These are phyloP conservation scores for Trichosporon asahii DNA, from an alignment of 1,284 basidiomycete species.

Conservation along the genomic window DNA sequence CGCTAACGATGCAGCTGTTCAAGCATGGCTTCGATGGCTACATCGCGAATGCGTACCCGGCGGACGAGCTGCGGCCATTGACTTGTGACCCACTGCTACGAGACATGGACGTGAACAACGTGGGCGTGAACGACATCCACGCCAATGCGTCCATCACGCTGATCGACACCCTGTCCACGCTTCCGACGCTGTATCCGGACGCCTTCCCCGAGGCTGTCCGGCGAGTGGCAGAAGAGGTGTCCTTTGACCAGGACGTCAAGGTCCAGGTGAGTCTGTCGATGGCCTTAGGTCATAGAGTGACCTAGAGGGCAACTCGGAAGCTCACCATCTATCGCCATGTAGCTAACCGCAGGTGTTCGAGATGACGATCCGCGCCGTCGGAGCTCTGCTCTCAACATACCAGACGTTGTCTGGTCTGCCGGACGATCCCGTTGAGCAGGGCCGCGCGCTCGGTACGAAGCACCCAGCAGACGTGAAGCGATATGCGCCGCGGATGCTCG, in stretches of 20 bases:
- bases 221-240: slow-evolving; percentile 30
- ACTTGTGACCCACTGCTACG: slow-evolving; percentile 61
- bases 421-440: slow-evolving; percentile 41
- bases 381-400: slow-evolving; percentile 80
- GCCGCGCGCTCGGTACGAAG: slow-evolving; percentile 24
- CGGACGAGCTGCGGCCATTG: slow-evolving; percentile 73
- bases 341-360: slow-evolving; percentile 38
- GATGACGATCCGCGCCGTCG: slow-evolving; percentile 82
- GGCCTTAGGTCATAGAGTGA: too few relatives aligned
- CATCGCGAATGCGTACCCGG: slow-evolving; percentile 50
- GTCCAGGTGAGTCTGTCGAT: slow-evolving; percentile 55
- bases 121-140: slow-evolving; percentile 67
- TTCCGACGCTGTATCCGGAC: slow-evolving; percentile 41
- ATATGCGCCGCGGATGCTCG: slow-evolving; percentile 67
- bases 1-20: slow-evolving; percentile 37
- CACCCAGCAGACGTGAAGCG: slow-evolving; percentile 58
- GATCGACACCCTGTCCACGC: slow-evolving; percentile 44
- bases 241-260: slow-evolving; percentile 52
- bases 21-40: slow-evolving; percentile 49
- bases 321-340: slow-evolving; percentile 36
- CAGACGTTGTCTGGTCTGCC: slow-evolving; percentile 60
- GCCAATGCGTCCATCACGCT: slow-evolving; percentile 56
- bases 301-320: too few relatives aligned
- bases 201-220: slow-evolving; percentile 41
- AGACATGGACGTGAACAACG: slow-evolving; percentile 32